Base-by-base conservation (phyloP, 306 rosid species). In the Hippophae gyantsensis region DNA sequence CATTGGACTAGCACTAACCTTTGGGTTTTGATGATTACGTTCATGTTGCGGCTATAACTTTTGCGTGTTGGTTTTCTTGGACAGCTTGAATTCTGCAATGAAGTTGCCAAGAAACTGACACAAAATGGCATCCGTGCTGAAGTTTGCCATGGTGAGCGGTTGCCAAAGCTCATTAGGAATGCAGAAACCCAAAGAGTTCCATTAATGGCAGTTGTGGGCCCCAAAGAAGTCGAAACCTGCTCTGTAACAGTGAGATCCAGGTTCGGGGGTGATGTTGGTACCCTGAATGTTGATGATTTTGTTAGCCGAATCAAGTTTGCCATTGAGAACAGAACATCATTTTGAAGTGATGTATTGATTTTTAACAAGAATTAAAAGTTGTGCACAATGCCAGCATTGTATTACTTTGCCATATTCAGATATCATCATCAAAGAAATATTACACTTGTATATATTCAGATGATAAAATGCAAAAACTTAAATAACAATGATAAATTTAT, bases 101-200 rank as follows among this genome's bases (percentile, higher is more conserved):
- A 68, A 61, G 84, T 88, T 69, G 70, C 77, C 40, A 70, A 74
- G 26, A 82, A 80, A 71, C 76, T 92, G 73, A 92, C 80, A 78
- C 81, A 45, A 26, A 61, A 60, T 43, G 88, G 88, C 47, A 79
- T 92, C 61, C 82, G 95, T 50, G 86, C 84, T 48, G 93, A 88
- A 75, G 79, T 92, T 57, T 82, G 82, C 72, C 90, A 84, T 6
- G 96, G 99, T 0, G 99, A 92, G 68, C 96, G 94, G 14, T 76
- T 92, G 58, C 95, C 99, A 0, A 92, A 88, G 66, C 95, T 92
- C 63, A 88, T 92, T 55, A 92, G 99, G 72, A 92, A 92, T 66
- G 84, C 96, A 46, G 99, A 92, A 78, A 88, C 82, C 64, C 96
- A 83, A 79, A 88, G 73, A 71, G 75, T 88, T 60, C 99, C 99